A percentile compares a stretch with the other conserved stretches of the same genome.
These are phyloP conservation scores for Oryza glaberrima DNA, from an alignment of 176 grass and related monocot species.

Conservation along the genomic window DNA sequence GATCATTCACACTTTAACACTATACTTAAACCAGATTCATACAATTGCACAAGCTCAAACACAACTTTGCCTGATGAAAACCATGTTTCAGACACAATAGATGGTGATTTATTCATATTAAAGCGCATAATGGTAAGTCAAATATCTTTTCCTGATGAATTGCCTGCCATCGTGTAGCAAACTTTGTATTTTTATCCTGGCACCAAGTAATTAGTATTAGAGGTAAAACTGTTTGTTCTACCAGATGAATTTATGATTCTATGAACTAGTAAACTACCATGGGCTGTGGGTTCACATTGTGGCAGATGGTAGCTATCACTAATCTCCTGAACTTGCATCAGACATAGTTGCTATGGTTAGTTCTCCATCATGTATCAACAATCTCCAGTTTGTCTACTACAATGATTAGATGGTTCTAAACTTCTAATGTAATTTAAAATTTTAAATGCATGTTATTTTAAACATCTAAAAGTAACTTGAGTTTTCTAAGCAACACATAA, in stretches of 20 bases:
- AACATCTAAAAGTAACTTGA: slow-evolving; percentile 25
- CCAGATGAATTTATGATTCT: neutral
- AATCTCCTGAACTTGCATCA: neutral
- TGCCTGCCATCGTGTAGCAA: neutral
- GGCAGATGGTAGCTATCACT: neutral
- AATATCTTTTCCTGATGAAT: slow-evolving; percentile 24
- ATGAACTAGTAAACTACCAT: neutral
- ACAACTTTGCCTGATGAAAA: slow-evolving; percentile 42
- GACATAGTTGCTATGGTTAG: slow-evolving; percentile 24
- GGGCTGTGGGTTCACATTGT: neutral
- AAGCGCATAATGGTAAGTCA: slow-evolving; percentile 95
- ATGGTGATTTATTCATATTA: slow-evolving; percentile 92
- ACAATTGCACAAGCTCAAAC: slow-evolving; percentile 59
- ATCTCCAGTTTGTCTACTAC: neutral
- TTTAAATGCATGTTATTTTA: neutral
- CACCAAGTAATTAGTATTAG: neutral
- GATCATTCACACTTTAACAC: slow-evolving; percentile 41
- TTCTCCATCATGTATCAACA: neutral
- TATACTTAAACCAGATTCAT: slow-evolving; percentile 41
- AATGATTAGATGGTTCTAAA: slow-evolving; percentile 2
- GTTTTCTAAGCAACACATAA: slow-evolving; percentile 26
- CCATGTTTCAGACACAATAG: slow-evolving; percentile 49
- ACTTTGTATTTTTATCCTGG: neutral
- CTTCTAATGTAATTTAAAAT: no score
- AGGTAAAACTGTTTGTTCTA: slow-evolving; percentile 4